Base-by-base conservation (phyloP, 176 grass and related monocot species). In the Aegilops umbellulata region DNA sequence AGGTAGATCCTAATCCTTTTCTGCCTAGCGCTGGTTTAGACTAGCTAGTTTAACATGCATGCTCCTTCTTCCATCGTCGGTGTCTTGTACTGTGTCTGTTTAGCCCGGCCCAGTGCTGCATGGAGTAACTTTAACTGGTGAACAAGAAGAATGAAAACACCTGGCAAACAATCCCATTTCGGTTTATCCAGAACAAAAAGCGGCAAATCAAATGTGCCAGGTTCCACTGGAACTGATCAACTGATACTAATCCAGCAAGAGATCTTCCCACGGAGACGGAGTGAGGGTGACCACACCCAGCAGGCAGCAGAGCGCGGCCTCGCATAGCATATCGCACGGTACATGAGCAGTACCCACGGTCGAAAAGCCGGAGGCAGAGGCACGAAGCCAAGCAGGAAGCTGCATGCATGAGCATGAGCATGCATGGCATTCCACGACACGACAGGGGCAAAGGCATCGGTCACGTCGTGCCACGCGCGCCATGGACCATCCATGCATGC, bases 1-100 rank as follows among this genome's bases (percentile, higher is more conserved):
- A 7, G 16, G 49, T 53, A 0, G 49, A 53, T 74, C 32, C 8
- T 39, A 66, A 68, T 87, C 65, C 80, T 83, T 90, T 90, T 66
- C 65, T 80, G 82, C 36, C 75, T 4, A 42, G 36, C 4, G 11
- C 30, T 47, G 29, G 29, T 16, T 65, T 42, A 39, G 57, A 17
- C 10, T 67, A 49, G 4, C 15, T 67, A 38, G 4, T 76, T 86
- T 86, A 75, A 70, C 38, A 55, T 62, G n/a, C 24, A 30, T 30
- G 29, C 29, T 70, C 76, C 35, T 74, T 11, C 60, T 70, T n/a
- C n/a, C 32, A 49, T 76, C 69, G 41, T 77, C 29, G 10, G 39
- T 29, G 19, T 51, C 71, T 12, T 27, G 19, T 47, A 47, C 46
- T 44, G 41, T 44, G 41, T 47, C 13, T 49, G 46, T 5, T 47